phyloP scores from a whole-genome alignment of 2,329 filamentous ascomycete species.

The Claviceps fusiformis region DNA sequence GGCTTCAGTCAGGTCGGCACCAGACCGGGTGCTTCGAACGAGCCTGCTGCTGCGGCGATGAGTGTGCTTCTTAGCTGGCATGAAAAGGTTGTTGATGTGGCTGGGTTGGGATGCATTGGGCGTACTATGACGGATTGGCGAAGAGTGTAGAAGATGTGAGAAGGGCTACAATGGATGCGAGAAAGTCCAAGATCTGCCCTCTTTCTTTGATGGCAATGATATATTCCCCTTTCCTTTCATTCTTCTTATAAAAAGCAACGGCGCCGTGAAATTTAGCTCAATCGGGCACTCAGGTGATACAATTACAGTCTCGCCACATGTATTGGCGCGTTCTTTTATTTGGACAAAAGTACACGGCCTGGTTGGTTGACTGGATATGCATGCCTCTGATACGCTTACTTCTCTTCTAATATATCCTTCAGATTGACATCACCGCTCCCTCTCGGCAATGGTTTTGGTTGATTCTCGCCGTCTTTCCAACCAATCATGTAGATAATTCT shows the following conservation, averaged over 20 bases:
- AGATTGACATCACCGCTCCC: conserved; percentile 81
- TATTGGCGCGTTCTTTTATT: background rate
- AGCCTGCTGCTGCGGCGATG: conserved; percentile 77
- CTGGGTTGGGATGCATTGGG: conserved; percentile 80
- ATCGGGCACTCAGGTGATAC: background rate
- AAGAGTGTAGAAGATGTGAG: conserved; percentile 35
- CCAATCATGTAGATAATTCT: conserved; percentile 97
- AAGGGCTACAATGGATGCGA: background rate
- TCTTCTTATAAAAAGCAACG: too few species aligned
- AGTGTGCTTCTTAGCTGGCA: conserved; percentile 97
- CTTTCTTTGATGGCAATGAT: background rate
- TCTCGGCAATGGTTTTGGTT: conserved; percentile 65
- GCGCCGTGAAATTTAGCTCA: background rate
- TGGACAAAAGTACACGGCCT: too few species aligned
- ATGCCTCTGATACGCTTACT: conserved; percentile 15
- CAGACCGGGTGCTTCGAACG: conserved; percentile 38
- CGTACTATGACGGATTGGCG: conserved; percentile 94
- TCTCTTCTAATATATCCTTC: conserved; percentile 58
- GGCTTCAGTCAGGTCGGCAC: conserved; percentile 72
- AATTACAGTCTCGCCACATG: background rate
- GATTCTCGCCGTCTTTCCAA: conserved; percentile 75
- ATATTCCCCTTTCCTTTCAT: background rate
- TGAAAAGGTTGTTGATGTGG: conserved; percentile 93
- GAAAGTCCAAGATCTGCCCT: too few species aligned
- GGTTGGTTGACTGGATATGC: too few species aligned